Base-by-base conservation (phyloP, 345 rosid genomes). In the Rhizophora mangle region DNA sequence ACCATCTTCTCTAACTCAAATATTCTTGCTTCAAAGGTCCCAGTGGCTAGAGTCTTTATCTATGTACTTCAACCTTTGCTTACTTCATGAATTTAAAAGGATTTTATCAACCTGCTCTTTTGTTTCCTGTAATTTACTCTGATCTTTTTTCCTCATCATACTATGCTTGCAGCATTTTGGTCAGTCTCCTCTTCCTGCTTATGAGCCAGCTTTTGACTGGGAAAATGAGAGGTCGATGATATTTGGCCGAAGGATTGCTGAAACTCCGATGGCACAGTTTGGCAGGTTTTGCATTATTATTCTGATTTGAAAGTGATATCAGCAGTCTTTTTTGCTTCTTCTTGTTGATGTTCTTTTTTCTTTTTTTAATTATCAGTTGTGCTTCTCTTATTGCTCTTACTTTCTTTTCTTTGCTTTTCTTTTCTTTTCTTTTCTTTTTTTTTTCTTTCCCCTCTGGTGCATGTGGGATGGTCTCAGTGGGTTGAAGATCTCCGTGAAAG, bases 191-290 rank as follows among this genome's bases (percentile, higher is more conserved):
- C 87, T 95, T 34, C 99, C 98, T 81, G 92, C 99, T 37, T 95
- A 95, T 69, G 99, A 95, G 79, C 97, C 99, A n/a, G 96, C 98
- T 72, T 95, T 92, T 78, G 98, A 95, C 64, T 95, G 99, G 99
- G 98, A 92, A 76, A 92, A 82, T 79, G 99, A 95, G 85, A 88
- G 99, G 79, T 84, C 89, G 26, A 74, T 85, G 87, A 92, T 88
- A 70, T 85, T 82, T 82, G 99, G 99, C 47, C 99, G 92, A 81
- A 88, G 99, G 83, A 86, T 80, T 76, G 90, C 92, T 7, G 99
- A 92, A 78, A 75, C 89, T 74, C 90, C 89, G 68, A 67, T 79
- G 37, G 74, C 89, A 21, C 89, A 80, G 68, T 72, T 84, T 79
- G 87, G 86, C 82, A 85, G 93, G 99, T 94, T 81, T 62, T 62